Evolutionary conservation across 2,329 filamentous ascomycete genomes (phyloP).

Genomic region (Penicillium freii): DNA sequence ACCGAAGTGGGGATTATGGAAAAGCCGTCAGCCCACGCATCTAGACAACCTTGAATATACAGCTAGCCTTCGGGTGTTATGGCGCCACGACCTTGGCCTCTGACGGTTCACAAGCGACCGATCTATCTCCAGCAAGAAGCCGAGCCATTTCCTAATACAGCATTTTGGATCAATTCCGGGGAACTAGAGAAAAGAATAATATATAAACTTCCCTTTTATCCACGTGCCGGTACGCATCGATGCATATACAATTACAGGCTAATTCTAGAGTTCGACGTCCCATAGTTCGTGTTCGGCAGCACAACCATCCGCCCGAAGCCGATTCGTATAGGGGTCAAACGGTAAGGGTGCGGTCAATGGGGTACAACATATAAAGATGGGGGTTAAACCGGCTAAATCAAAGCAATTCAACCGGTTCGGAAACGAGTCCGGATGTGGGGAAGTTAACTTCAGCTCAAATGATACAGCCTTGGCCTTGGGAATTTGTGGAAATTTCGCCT

Average conservation of each 20-base stretch:
- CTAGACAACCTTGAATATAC: not conserved
- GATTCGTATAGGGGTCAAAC: not conserved
- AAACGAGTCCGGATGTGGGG: not conserved
- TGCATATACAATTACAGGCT: not conserved
- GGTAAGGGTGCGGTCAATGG: not conserved
- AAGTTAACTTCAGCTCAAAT: not conserved
- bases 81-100: too few species aligned
- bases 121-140: constrained; percentile 2
- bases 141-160: not conserved
- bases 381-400: constrained; percentile 4
- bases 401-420: not conserved
- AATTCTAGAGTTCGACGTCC: not conserved
- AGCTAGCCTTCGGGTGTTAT: not conserved
- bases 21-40: not conserved
- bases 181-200: not conserved
- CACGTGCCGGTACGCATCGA: not conserved
- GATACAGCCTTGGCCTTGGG: not conserved
- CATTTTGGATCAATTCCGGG: not conserved
- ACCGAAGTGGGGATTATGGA: not conserved
- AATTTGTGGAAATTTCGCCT: not conserved
- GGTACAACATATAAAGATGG: too few species aligned
- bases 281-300: not conserved
- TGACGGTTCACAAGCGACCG: not conserved
- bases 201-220: not conserved
- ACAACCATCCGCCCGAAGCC: not conserved